Percentiles rank a stretch among this genome's conserved stretches.
Evolutionary conservation across 495 filamentous ascomycete species (phyloP).

Genomic region (Trypethelium eluteriae): DNA sequence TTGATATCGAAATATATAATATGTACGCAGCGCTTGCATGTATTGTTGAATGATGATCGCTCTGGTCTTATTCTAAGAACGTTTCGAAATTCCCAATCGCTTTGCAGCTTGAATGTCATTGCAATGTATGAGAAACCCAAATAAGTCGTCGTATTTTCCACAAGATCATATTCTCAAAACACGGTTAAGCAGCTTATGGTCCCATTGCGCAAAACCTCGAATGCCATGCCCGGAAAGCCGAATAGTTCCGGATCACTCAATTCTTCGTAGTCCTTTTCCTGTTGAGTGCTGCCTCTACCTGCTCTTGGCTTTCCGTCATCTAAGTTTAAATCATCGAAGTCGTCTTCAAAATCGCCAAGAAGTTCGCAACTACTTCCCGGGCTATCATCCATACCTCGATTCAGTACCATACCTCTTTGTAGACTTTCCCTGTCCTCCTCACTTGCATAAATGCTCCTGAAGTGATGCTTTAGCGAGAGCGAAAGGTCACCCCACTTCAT

Average conservation of each 20-base stretch:
- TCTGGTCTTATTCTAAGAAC: too few relatives aligned
- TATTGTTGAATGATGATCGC: too few relatives aligned
- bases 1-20: too few relatives aligned
- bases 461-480: constrained; percentile 57
- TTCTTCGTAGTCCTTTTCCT: constrained; percentile 24
- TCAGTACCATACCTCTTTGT: constrained; percentile 77
- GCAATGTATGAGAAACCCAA: too few relatives aligned
- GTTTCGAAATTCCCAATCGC: too few relatives aligned
- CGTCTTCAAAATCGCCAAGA: constrained; percentile 75
- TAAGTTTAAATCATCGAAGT: constrained; percentile 28
- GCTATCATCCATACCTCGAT: constrained; percentile 84
- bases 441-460: constrained; percentile 57
- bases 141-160: too few relatives aligned
- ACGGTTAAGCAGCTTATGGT: constrained; percentile 74
- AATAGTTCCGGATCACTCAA: constrained; percentile 78
- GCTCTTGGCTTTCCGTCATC: constrained; percentile 16
- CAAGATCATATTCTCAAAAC: background rate
- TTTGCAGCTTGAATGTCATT: too few relatives aligned
- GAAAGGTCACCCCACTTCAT: constrained; percentile 65
- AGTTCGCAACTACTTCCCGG: constrained; percentile 86
- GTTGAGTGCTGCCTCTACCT: constrained; percentile 25
- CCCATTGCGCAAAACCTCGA: constrained; percentile 91
- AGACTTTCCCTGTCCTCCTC: constrained; percentile 53
- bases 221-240: constrained; percentile 87
- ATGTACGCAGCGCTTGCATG: too few relatives aligned